Percentiles rank a stretch among this genome's conserved stretches.
These are phyloP conservation scores for Rhizopus stolonifer DNA, from an alignment of 371 early-diverging fungal species.

Conservation along the genomic window DNA sequence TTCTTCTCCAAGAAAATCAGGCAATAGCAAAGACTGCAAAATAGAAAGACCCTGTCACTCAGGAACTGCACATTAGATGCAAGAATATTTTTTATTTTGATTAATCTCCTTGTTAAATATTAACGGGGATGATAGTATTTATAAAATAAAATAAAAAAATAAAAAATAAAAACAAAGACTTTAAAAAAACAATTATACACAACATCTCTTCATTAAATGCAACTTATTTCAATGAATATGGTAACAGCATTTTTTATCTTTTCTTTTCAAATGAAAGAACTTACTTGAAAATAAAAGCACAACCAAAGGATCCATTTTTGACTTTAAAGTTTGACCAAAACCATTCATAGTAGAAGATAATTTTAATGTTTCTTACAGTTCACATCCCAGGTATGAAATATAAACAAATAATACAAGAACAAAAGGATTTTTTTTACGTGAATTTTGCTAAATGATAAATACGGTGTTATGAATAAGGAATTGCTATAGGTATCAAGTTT, in stretches of 20 bases:
- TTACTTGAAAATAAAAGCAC: conserved; percentile 5
- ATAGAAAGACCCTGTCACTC: conserved; percentile 3
- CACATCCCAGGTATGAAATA: no score
- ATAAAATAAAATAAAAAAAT: conserved; percentile 3
- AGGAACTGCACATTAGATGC: conserved; percentile 2
- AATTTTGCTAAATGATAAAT: conserved; percentile 10
- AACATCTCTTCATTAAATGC: conserved; percentile 4
- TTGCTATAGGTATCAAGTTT: conserved; percentile 13
- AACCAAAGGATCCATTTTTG: conserved; percentile 3
- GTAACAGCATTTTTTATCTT: conserved; percentile 4
- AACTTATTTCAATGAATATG: conserved; percentile 5
- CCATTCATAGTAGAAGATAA: conserved; percentile 5
- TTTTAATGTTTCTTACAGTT: conserved; percentile 3
- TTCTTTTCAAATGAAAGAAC: conserved; percentile 4
- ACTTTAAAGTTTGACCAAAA: conserved; percentile 2
- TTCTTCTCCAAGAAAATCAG: conserved; percentile 4
- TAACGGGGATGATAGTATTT: conserved; percentile 3
- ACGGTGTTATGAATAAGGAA: conserved; percentile 13
- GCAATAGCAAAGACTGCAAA: conserved; percentile 1
- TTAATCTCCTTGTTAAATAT: background rate
- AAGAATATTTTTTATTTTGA: conserved; percentile 1
- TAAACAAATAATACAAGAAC: conserved; percentile 4
- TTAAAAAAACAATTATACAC: conserved; percentile 5
- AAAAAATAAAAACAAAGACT: conserved; percentile 5
- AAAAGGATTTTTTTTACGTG: conserved; percentile 1